Base-by-base conservation (phyloP, 306 rosid species). In the Prunus mume region DNA sequence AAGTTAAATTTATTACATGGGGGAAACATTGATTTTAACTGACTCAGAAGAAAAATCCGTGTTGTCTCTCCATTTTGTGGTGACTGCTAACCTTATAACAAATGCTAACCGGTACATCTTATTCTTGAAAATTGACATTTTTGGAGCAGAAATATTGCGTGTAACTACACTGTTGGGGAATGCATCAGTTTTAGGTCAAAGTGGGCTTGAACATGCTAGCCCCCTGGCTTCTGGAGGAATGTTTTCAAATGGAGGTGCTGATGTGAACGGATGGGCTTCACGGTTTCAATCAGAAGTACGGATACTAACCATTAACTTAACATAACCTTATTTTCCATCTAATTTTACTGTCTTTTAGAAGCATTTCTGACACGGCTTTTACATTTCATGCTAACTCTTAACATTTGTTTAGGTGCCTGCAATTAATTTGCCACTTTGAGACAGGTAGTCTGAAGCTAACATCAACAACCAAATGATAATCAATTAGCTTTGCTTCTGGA, bases 141-240 rank as follows among this genome's bases (percentile, higher is more conserved):
- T 89, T 96, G 98, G 98, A 96, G 98, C 99, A 96, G 99, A 96
- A 96, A 92, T 96, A 86, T 81, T 91, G 98, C 99, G 99, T 92
- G 99, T 96, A 91, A 96, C 99, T 83, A 89, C 97, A 76, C 93
- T 96, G 91, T 87, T 95, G 96, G 97, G 97, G 98, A 95, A 92
- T 85, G 98, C 99, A 89, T 96, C 99, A 91, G 97, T 92, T 88
- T 90, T 95, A 92, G 97, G 97, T 92, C 97, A 95, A 89, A 95
- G 96, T 95, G 97, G 99, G 96, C 92, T 95, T 88, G 99, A 95
- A 88, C 93, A 88, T 82, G 89, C 91, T 84, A 95, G 97, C 91
- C 97, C 97, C 93, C 96, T 95, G 92, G 97, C 99, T 86, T 83
- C 90, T 68, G 97, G 98, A 83, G 97, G 99, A 83, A 79, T 96